phyloP scores from a whole-genome alignment of 352 stramenopile genomes.

The Globisporangium takayamanum region DNA sequence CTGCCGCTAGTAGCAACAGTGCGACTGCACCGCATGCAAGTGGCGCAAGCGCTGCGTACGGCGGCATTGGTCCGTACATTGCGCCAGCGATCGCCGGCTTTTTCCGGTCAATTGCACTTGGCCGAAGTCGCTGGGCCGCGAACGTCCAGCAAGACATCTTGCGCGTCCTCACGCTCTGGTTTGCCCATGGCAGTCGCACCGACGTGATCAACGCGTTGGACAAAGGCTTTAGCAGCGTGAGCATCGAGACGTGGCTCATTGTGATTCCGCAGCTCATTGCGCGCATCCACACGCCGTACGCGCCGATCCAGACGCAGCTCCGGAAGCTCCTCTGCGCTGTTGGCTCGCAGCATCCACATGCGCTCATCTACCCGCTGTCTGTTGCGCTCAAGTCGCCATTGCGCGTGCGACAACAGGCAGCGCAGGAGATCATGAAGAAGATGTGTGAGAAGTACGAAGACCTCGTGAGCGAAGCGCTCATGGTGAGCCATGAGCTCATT shows the following conservation, averaged over 20 bases:
- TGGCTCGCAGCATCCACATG: slow-evolving; percentile 94
- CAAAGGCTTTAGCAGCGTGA: slow-evolving; percentile 88
- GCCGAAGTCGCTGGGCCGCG: slow-evolving; percentile 92
- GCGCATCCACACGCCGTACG: slow-evolving; percentile 70
- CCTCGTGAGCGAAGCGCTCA: slow-evolving; percentile 92
- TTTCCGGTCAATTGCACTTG: slow-evolving; percentile 93
- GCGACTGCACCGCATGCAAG: slow-evolving; percentile 16
- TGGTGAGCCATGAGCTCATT: slow-evolving; percentile 97
- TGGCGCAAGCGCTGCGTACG: neutral
- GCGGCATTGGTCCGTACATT: slow-evolving; percentile 47
- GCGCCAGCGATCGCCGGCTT: slow-evolving; percentile 87
- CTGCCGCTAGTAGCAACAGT: neutral
- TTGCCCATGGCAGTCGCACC: slow-evolving; percentile 91
- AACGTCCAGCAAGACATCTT: slow-evolving; percentile 98
- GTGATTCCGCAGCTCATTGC: slow-evolving; percentile 97
- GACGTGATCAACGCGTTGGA: slow-evolving; percentile 83
- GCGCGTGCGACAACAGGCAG: slow-evolving; percentile 82
- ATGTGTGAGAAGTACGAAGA: slow-evolving; percentile 91
- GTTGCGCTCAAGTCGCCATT: slow-evolving; percentile 95
- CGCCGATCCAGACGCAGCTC: slow-evolving; percentile 68
- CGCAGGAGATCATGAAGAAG: slow-evolving; percentile 93
- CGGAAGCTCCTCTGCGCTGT: slow-evolving; percentile 87
- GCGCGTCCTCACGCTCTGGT: slow-evolving; percentile 97
- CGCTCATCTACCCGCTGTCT: slow-evolving; percentile 97
- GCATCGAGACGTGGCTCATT: slow-evolving; percentile 97